phyloP scores from a whole-genome alignment of 257 asterid genomes.

The Echites panduratus region DNA sequence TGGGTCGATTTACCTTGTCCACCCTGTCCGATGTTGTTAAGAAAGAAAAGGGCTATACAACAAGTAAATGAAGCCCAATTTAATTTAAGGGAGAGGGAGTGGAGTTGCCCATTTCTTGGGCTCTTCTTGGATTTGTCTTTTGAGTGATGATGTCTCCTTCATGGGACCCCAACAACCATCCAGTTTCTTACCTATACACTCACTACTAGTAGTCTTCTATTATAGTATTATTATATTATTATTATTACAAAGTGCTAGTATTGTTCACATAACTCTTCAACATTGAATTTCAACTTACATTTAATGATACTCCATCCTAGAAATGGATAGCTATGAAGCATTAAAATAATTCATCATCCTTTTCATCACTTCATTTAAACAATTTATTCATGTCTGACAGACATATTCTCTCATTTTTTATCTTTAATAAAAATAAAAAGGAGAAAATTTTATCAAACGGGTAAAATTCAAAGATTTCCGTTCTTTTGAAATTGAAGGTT shows the following conservation, averaged over 20 bases:
- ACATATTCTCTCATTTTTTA: too few relatives aligned
- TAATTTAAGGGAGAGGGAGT: not conserved
- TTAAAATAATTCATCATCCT: slow-evolving; percentile 2
- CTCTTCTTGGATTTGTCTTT: not conserved
- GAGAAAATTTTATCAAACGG: not conserved
- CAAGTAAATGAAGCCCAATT: slow-evolving; percentile 3
- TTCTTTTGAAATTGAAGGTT: too few relatives aligned
- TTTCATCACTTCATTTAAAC: slow-evolving; percentile 1
- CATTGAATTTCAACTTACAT: slow-evolving; percentile 2
- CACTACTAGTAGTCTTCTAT: too few relatives aligned
- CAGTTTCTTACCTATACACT: not conserved
- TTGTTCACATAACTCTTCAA: not conserved
- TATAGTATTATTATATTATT: too few relatives aligned
- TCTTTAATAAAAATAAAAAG: too few relatives aligned
- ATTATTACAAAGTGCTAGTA: too few relatives aligned
- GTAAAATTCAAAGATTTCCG: not conserved
- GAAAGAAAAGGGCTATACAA: not conserved
- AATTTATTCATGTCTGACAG: too few relatives aligned
- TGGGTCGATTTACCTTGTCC: not conserved
- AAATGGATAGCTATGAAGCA: not conserved
- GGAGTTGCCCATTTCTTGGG: slow-evolving; percentile 1
- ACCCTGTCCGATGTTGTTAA: not conserved
- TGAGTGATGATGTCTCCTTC: not conserved
- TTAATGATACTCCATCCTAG: not conserved
- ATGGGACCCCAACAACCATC: slow-evolving; percentile 4